Evolutionary conservation across 140 eudicot species (phyloP).

Genomic region (Anethum foeniculum): DNA sequence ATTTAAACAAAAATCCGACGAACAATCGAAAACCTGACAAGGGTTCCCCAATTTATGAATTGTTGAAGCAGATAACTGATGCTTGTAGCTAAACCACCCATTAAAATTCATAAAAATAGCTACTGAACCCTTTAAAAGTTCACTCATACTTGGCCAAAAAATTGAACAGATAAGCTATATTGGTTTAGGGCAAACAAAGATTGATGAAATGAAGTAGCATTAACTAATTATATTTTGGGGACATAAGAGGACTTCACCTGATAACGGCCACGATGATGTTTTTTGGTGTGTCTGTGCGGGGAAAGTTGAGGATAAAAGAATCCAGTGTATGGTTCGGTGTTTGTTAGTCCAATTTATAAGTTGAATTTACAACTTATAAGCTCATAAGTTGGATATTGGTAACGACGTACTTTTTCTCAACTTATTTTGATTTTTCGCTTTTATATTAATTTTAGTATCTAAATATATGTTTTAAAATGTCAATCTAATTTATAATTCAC

Average conservation of each 20-base stretch:
- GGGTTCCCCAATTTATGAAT: slow-evolving; percentile 15
- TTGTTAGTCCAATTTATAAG: too few relatives aligned
- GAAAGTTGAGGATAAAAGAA: neutral
- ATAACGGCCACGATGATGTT: neutral
- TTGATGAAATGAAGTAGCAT: neutral
- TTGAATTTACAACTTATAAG: too few relatives aligned
- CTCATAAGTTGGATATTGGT: too few relatives aligned
- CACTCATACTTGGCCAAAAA: neutral
- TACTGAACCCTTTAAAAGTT: slow-evolving; percentile 18
- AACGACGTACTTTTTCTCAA: too few relatives aligned
- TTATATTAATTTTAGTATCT: too few relatives aligned
- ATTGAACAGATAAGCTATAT: neutral
- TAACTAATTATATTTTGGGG: neutral
- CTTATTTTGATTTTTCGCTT: too few relatives aligned
- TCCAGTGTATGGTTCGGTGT: too few relatives aligned
- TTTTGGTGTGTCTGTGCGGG: too few relatives aligned
- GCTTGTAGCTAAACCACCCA: slow-evolving; percentile 18
- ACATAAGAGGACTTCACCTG: neutral
- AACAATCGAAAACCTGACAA: slow-evolving; percentile 7
- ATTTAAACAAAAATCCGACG: slow-evolving; percentile 21
- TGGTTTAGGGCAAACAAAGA: neutral
- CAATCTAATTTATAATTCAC: too few relatives aligned
- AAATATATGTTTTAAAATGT: too few relatives aligned
- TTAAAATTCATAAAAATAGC: slow-evolving; percentile 15
- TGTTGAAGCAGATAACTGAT: slow-evolving; percentile 18